Evolutionary conservation across 176 grass and related monocot species (phyloP), one percentile per base, ranked within the genome.

Genomic region (Ensete glaucum): DNA sequence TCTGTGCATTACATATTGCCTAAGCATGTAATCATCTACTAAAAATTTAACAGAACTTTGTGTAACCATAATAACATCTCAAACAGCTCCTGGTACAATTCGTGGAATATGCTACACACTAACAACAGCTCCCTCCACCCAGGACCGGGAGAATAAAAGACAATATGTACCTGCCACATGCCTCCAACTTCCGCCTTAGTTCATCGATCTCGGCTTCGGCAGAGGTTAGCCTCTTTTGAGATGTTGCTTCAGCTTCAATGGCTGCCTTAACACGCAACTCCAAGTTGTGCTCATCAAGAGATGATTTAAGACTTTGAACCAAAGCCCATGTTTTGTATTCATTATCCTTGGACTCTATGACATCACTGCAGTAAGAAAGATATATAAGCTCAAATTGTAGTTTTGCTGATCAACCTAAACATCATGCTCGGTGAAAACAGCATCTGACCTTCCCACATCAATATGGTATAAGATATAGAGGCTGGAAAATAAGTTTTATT

Each of bases 191-290:
- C 80, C 91, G 84, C 52, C 91, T 80, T 78, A 89, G 74, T 84
- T 99, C 88, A 74, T 81, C 81, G 67, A 99, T 99, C 71, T 99
- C 83, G 83, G 91, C 96, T 89, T 99, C 96, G 76, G 88, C 86
- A 75, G 81, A 77, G 49, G 85, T 87, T 81, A 99, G 72, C 71
- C 77, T 89, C 83, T 92, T 89, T 83, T 99, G 96, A 73, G 96
- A 95, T 73, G 83, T 75, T 76, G 96, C 91, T 83, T 99, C 96
- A 81, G 86, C 86, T 95, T 99, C 91, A 86, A 89, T 99, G 64
- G 88, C 96, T 69, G 77, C 85, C 79, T 92, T 99, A 82, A 99
- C 96, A 81, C 87, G 85, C 55, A 81, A 77, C 79, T 99, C 96
- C 76, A 99, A 85, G 72, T 85, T 99, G 79, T 81, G 85, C 69